Evolutionary conservation across 495 filamentous ascomycete genomes (phyloP).

Genomic region (Collariella sp.): DNA sequence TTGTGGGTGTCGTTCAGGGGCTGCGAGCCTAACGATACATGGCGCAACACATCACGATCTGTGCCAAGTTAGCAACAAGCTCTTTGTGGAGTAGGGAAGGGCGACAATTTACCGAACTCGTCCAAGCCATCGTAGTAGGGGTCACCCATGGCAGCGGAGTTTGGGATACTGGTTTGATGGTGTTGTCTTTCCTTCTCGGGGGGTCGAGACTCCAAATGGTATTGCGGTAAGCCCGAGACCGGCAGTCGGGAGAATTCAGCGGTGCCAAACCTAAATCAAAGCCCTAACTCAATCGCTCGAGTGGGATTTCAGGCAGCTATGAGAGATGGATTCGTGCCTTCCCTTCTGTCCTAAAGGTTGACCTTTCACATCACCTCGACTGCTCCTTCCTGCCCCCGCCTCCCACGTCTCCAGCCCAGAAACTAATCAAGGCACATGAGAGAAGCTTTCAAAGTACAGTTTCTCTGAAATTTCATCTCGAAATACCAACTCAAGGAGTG

Average conservation of each 20-base stretch:
- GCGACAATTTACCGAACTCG: constrained; percentile 24
- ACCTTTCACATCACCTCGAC: no score
- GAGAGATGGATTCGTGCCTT: neutral
- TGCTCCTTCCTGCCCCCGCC: neutral
- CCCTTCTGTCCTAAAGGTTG: neutral
- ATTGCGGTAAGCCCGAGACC: no score
- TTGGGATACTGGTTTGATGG: no score
- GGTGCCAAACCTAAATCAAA: neutral
- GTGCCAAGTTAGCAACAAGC: neutral
- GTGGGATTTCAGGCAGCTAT: neutral
- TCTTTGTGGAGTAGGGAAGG: no score
- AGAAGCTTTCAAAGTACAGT: no score
- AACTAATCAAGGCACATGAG: no score
- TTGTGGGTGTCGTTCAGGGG: neutral
- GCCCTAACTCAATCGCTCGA: neutral
- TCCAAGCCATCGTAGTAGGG: constrained; percentile 18
- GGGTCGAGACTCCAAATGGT: no score
- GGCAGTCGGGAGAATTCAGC: neutral
- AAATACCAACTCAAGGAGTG: no score
- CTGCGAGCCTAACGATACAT: neutral
- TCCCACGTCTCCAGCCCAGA: no score
- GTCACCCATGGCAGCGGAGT: neutral
- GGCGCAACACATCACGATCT: constrained; percentile 19
- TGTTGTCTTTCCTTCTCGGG: no score
- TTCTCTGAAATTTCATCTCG: no score